phyloP scores from a whole-genome alignment of 352 stramenopile genomes.

The Pythium phragmiticola region DNA sequence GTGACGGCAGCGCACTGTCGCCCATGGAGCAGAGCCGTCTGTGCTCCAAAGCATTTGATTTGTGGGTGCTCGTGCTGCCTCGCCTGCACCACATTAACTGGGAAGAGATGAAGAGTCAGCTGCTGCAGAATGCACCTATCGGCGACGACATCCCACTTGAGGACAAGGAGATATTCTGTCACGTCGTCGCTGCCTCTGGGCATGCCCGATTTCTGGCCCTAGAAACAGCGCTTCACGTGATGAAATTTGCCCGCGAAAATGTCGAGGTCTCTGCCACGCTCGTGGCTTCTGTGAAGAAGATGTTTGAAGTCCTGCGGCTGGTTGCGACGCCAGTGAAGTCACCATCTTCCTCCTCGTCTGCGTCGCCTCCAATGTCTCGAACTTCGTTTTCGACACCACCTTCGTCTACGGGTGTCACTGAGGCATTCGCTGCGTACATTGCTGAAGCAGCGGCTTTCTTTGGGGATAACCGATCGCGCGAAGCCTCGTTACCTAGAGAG shows the following conservation, averaged over 20 bases:
- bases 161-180: constrained; percentile 65
- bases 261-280: constrained; percentile 22
- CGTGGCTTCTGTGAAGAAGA: constrained; percentile 17
- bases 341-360: not conserved
- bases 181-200: constrained; percentile 39
- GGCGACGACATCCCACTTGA: constrained; percentile 35
- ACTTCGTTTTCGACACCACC: constrained; percentile 14
- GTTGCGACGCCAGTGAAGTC: not conserved
- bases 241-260: constrained; percentile 34
- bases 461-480: constrained; percentile 8
- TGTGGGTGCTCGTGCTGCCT: constrained; percentile 61
- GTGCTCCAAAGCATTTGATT: constrained; percentile 48
- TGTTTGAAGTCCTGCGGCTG: constrained; percentile 24
- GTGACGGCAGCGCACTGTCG: constrained; percentile 36
- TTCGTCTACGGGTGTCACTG: constrained; percentile 19
- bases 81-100: constrained; percentile 62
- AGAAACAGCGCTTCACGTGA: constrained; percentile 34
- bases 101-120: constrained; percentile 44
- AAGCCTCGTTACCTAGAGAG: constrained; percentile 27
- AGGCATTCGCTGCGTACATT: constrained; percentile 18
- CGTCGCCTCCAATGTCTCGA: constrained; percentile 1
- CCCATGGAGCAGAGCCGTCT: constrained; percentile 38
- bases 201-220: constrained; percentile 46
- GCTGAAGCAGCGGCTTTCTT: constrained; percentile 37
- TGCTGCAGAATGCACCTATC: constrained; percentile 54